A percentile compares a stretch with the other conserved stretches of the same genome.
Evolutionary conservation across 2,329 filamentous ascomycete genomes (phyloP).

Genomic region (Trichocomaceae sp.): DNA sequence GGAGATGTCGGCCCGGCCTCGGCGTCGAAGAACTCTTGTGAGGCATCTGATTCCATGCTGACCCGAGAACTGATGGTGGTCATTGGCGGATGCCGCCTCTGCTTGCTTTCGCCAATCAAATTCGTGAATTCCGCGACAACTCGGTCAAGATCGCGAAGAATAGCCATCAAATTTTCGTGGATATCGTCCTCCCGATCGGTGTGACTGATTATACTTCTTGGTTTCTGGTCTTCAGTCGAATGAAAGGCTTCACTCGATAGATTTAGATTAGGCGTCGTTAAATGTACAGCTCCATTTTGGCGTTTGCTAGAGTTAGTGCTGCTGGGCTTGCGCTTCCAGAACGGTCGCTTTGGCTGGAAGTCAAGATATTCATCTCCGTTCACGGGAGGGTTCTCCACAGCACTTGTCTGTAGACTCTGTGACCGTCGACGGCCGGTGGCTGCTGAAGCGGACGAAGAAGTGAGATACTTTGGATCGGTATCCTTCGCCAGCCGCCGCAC

Average conservation of each 20-base stretch:
- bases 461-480: slow-evolving; percentile 59
- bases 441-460: slow-evolving; percentile 12
- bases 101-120: slow-evolving; percentile 71
- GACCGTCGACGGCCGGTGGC: slow-evolving; percentile 25
- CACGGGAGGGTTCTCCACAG: slow-evolving; percentile 25
- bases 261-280: slow-evolving; percentile 45
- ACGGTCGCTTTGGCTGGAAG: slow-evolving; percentile 58
- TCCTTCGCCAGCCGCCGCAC: slow-evolving; percentile 80
- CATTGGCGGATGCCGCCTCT: slow-evolving; percentile 55
- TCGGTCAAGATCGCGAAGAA: slow-evolving; percentile 77
- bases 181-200: slow-evolving; percentile 57
- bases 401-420: slow-evolving; percentile 26
- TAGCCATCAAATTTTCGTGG: slow-evolving; percentile 72
- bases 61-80: slow-evolving; percentile 52
- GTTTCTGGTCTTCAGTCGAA: slow-evolving; percentile 24
- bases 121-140: slow-evolving; percentile 76
- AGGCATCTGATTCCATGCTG: slow-evolving; percentile 75
- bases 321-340: slow-evolving; percentile 88
- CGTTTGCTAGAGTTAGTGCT: slow-evolving; percentile 40
- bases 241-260: slow-evolving; percentile 24
- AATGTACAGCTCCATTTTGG: slow-evolving; percentile 47
- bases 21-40: slow-evolving; percentile 93
- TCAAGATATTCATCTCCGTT: slow-evolving; percentile 29
- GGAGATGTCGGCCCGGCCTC: slow-evolving; percentile 58
- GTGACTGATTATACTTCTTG: slow-evolving; percentile 26